Base-by-base conservation (phyloP, 2,329 filamentous ascomycete species). In the Raffaelea arxii region DNA sequence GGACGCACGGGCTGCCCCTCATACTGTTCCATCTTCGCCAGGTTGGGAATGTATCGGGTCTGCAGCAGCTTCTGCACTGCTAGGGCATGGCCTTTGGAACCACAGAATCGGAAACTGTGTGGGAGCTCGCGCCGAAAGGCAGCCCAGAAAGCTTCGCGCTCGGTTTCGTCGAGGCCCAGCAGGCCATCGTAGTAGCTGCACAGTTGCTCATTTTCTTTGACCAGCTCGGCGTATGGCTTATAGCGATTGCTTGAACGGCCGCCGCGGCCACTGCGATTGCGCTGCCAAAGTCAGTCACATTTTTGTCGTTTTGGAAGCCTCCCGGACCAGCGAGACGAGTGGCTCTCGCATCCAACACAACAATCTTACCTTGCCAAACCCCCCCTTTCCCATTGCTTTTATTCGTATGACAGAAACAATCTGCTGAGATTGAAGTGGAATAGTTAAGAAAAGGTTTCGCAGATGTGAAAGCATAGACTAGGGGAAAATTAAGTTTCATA, bases 61-160 rank as follows among this genome's bases (percentile, higher is more conserved):
- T 90, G 84, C 49, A 98, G 78, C 48, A 91, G 85, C 58, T 90
- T 79, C 70, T 92, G 88, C 48, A 97, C 92, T 47, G 86, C 80
- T 50, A 95, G 74, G n/a, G 92, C 92, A 67, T 98, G 91, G 52
- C 87, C 86, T 74, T 91, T 94, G 41, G 89, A 96, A 32, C 92
- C 92, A 50, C 89, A 94, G 68, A 98, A 98, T 51, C 92, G 82
- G 71, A 97, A 98, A 66, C 90, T 96, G 70, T 96, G 97, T 47
- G 92, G 92, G 43, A 98, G 71, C 61, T 97, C 90, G 53, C 83
- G 79, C 58, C 81, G 79, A 62, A 97, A 71, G 1, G 85, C 79
- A 32, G 77, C 75, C 92, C 92, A 98, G 66, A 96, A 97, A 10
- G 77, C 74, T 47, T 80, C 72, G 58, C 78, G 80, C 67, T 97